phyloP scores from a whole-genome alignment of 2,329 filamentous ascomycete genomes.

The Zasmidium citrigriseum region DNA sequence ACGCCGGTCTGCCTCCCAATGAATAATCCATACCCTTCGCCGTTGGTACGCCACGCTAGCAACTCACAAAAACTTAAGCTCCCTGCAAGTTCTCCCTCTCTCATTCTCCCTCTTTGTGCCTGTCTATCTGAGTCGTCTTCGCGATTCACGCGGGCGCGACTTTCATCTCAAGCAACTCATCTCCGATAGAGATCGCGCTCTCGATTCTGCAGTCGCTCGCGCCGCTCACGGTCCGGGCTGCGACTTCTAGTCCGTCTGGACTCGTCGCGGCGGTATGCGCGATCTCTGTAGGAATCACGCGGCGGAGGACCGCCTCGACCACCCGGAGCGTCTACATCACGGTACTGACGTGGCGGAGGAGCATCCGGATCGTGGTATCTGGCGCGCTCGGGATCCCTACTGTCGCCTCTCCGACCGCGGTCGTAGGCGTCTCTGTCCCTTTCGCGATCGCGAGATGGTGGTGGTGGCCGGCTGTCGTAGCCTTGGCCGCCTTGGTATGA shows the following conservation, averaged over 20 bases:
- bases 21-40: not conserved
- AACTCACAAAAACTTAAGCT: not conserved
- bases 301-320: constrained; percentile 7
- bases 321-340: constrained; percentile 19
- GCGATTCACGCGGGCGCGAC: not conserved
- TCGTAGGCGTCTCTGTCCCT: constrained; percentile 23
- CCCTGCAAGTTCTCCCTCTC: too few species aligned
- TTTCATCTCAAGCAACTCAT: not conserved
- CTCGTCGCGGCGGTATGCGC: constrained; percentile 27
- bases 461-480: constrained; percentile 13
- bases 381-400: constrained; percentile 19
- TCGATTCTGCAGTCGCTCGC: constrained; percentile 38
- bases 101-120: not conserved
- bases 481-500: constrained; percentile 35
- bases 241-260: constrained; percentile 33
- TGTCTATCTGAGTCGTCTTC: not conserved
- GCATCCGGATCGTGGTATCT: constrained; percentile 28
- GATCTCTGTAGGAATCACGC: constrained; percentile 24
- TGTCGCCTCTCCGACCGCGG: constrained; percentile 21
- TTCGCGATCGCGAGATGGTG: constrained; percentile 13
- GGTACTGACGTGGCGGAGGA: constrained; percentile 22
- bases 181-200: constrained; percentile 37
- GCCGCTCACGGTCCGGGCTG: constrained; percentile 28
- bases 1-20: not conserved
- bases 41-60: not conserved